Percentiles rank a stretch among this genome's conserved stretches.
These are phyloP conservation scores for Metschnikowia lochheadii DNA, from an alignment of 805 yeast genomes.

Conservation along the genomic window DNA sequence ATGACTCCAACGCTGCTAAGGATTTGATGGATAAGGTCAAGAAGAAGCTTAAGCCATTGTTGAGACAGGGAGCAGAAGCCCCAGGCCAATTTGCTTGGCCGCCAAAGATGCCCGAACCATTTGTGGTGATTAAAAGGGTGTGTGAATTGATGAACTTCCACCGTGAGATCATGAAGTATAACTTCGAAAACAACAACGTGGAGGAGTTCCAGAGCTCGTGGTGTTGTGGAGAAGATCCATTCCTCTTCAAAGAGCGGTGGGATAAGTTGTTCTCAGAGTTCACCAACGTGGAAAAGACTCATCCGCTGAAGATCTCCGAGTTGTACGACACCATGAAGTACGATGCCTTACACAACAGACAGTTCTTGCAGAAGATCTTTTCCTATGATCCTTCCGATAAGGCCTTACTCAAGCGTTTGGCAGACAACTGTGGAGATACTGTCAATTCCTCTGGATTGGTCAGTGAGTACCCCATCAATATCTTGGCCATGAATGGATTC, in stretches of 20 bases:
- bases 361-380: slow-evolving; percentile 79
- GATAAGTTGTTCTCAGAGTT: slow-evolving; percentile 92
- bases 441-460: slow-evolving; percentile 53
- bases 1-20: slow-evolving; percentile 97
- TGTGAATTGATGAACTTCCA: slow-evolving; percentile 95
- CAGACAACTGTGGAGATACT: slow-evolving; percentile 40
- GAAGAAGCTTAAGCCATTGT: slow-evolving; percentile 88
- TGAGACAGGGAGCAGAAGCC: slow-evolving; percentile 94
- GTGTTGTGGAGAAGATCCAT: slow-evolving; percentile 97
- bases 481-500: slow-evolving; percentile 72
- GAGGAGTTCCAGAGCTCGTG: slow-evolving; percentile 69
- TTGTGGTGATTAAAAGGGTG: slow-evolving; percentile 86
- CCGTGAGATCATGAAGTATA: slow-evolving; percentile 74
- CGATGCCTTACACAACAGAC: slow-evolving; percentile 93
- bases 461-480: slow-evolving; percentile 68
- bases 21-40: slow-evolving; percentile 97
- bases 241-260: slow-evolving; percentile 91
- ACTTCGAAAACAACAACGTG: slow-evolving; percentile 65
- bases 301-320: slow-evolving; percentile 95
- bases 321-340: slow-evolving; percentile 97
- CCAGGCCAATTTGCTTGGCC: slow-evolving; percentile 99
- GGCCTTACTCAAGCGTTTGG: slow-evolving; percentile 29
- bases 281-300: slow-evolving; percentile 88
- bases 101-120: slow-evolving; percentile 96
- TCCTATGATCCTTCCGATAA: slow-evolving; percentile 51